These are phyloP conservation scores for Strobilomyces confusus DNA, from an alignment of 768 basidiomycete species.

Conservation along the genomic window DNA sequence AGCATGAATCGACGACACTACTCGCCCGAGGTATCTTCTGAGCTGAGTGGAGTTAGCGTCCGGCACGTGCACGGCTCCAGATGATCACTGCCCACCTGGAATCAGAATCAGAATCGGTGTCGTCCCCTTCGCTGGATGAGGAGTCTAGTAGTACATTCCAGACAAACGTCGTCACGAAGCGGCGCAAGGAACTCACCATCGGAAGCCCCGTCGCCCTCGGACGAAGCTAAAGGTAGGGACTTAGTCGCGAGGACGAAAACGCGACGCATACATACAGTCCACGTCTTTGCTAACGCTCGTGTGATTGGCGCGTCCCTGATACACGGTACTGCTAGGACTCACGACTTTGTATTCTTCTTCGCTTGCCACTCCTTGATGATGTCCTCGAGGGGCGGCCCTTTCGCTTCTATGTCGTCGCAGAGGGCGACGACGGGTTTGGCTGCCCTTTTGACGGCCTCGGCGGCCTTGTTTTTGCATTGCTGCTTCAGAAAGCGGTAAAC, in stretches of 20 bases:
- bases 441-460: conserved; percentile 70
- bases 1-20: conserved; percentile 5
- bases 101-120: conserved; percentile 27
- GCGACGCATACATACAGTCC: conserved; percentile 22
- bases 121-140: conserved; percentile 19
- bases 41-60: conserved; percentile 11
- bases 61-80: conserved; percentile 2
- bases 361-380: conserved; percentile 66
- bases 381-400: conserved; percentile 56
- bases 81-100: conserved; percentile 20
- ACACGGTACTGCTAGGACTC: conserved; percentile 9
- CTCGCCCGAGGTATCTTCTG: conserved; percentile 18
- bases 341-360: conserved; percentile 28
- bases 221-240: conserved; percentile 13
- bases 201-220: conserved; percentile 25
- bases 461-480: conserved; percentile 65
- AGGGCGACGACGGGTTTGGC: conserved; percentile 59
- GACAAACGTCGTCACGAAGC: neutral
- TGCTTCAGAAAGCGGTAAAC: conserved; percentile 71
- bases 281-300: conserved; percentile 10
- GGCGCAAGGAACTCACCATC: conserved; percentile 18
- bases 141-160: conserved; percentile 9
- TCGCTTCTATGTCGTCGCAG: conserved; percentile 46
- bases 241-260: conserved; percentile 3
- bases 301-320: conserved; percentile 2